These are phyloP conservation scores for Apophysomyces trapeziformis DNA, from an alignment of 371 early-diverging fungal species.

Conservation along the genomic window DNA sequence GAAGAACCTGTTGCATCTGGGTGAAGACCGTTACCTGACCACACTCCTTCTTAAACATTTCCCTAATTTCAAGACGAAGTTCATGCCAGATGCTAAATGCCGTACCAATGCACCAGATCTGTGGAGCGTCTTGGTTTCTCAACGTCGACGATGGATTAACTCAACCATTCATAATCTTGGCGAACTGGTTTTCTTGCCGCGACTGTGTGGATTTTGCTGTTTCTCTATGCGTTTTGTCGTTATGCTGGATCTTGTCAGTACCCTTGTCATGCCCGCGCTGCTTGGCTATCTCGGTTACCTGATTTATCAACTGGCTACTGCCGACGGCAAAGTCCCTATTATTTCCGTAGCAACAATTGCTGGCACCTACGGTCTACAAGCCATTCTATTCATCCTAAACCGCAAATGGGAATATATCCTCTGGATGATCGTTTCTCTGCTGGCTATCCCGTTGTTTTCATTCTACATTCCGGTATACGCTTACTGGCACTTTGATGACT, in stretches of 20 bases:
- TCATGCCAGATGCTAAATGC: conserved; percentile 95
- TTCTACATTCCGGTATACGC: conserved; percentile 86
- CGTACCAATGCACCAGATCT: conserved; percentile 95
- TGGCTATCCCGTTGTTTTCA: conserved; percentile 84
- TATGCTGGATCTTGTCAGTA: conserved; percentile 91
- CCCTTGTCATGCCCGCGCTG: conserved; percentile 92
- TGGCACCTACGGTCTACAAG: conserved; percentile 85
- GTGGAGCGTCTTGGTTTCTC: conserved; percentile 94
- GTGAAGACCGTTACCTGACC: conserved; percentile 94
- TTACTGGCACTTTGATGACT: conserved; percentile 98
- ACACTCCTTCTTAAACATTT: conserved; percentile 99
- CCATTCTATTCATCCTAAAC: conserved; percentile 82
- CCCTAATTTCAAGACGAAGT: conserved; percentile 94
- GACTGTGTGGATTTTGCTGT: conserved; percentile 96
- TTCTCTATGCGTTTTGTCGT: conserved; percentile 99
- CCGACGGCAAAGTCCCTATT: conserved; percentile 45
- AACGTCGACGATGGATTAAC: conserved; percentile 98
- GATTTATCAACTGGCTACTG: conserved; percentile 59
- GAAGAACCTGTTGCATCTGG: conserved; percentile 86
- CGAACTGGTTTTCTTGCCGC: conserved; percentile 86
- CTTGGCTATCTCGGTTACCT: conserved; percentile 84
- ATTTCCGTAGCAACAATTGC: conserved; percentile 71
- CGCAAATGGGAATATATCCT: conserved; percentile 91
- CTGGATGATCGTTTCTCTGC: conserved; percentile 93
- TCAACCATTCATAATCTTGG: conserved; percentile 96